Evolutionary conservation across 192 early-diverging fungal species (phyloP).

Genomic region (Rhizophagus sp.): DNA sequence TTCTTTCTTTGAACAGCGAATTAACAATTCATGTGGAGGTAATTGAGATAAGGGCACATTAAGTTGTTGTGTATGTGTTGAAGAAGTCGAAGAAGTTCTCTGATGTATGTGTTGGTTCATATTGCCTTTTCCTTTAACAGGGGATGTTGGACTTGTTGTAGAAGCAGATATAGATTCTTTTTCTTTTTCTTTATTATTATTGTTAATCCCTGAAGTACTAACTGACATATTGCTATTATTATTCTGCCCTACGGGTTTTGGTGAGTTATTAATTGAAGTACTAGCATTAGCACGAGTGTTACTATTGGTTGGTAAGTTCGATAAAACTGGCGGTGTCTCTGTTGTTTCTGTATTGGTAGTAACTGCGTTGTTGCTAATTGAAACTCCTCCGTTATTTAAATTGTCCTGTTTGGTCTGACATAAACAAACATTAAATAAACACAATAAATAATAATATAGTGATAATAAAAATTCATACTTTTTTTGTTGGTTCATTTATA

Average conservation of each 20-base stretch:
- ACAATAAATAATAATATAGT: background rate
- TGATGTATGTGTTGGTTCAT: background rate
- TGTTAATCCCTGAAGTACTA: background rate
- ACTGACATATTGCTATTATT: background rate
- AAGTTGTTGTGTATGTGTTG: background rate
- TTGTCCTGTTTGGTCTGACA: background rate
- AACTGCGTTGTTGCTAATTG: background rate
- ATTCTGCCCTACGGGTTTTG: background rate
- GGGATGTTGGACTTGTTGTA: background rate
- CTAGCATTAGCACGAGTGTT: background rate
- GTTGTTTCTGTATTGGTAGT: background rate
- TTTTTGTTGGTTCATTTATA: slow-evolving; percentile 11
- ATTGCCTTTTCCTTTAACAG: background rate
- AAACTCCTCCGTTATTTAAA: background rate
- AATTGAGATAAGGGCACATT: background rate
- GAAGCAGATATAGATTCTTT: background rate
- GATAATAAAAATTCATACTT: background rate
- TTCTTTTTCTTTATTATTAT: background rate
- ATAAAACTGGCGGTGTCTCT: background rate
- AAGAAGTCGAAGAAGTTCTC: background rate
- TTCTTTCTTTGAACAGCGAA: slow-evolving; percentile 26
- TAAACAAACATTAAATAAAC: background rate
- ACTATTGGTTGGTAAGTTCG: background rate
- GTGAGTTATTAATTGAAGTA: background rate
- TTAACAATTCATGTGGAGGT: slow-evolving; percentile 11